phyloP scores from a whole-genome alignment of 768 basidiomycete species.

The Naematelia encephala region DNA sequence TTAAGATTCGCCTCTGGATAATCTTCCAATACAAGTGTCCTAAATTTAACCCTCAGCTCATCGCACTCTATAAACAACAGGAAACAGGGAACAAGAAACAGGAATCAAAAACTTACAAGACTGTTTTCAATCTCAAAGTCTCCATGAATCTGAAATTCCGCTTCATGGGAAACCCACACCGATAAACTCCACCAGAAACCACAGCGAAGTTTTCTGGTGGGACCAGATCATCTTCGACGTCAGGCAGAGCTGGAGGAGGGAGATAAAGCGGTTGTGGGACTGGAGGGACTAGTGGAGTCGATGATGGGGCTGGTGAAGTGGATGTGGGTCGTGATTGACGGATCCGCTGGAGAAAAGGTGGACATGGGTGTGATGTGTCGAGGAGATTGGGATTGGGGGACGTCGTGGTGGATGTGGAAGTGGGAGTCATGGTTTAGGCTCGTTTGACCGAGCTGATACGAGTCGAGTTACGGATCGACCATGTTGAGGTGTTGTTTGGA shows the following conservation, averaged over 20 bases:
- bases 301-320: background rate
- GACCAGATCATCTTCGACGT: slow-evolving; percentile 37
- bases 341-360: background rate
- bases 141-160: slow-evolving; percentile 51
- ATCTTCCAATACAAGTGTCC: slow-evolving; percentile 51
- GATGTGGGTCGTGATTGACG: background rate
- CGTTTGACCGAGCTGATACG: background rate
- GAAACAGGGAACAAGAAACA: background rate
- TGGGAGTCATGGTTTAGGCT: background rate
- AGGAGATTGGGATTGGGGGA: background rate
- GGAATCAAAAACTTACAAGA: slow-evolving; percentile 43
- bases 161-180: slow-evolving; percentile 49
- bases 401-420: background rate
- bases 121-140: slow-evolving; percentile 49
- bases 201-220: slow-evolving; percentile 52
- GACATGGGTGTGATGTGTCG: background rate
- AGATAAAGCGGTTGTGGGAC: slow-evolving; percentile 32
- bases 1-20: slow-evolving; percentile 52
- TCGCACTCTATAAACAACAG: background rate
- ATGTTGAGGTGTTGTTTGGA: background rate
- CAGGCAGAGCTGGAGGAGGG: slow-evolving; percentile 37
- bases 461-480: background rate
- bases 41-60: slow-evolving; percentile 9
- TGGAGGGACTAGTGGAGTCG: background rate
- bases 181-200: slow-evolving; percentile 48